A percentile compares a stretch with the other conserved stretches of the same genome.
Evolutionary conservation across 2,329 filamentous ascomycete genomes (phyloP).

Genomic region (Paramyrothecium sp.): DNA sequence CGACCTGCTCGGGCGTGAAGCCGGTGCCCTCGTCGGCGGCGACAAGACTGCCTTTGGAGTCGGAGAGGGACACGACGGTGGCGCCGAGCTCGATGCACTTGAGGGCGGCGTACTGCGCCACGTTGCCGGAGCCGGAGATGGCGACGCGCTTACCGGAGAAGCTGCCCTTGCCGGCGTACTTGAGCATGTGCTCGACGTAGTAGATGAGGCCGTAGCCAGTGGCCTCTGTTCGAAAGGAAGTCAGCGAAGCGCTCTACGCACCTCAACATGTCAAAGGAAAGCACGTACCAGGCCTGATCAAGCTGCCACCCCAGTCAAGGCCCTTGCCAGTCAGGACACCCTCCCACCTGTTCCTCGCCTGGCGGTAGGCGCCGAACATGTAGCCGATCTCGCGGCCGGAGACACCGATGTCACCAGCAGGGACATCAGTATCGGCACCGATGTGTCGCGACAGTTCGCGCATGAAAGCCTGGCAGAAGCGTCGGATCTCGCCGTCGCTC

Average conservation of each 20-base stretch:
- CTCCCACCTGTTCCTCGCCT: slow-evolving; percentile 86
- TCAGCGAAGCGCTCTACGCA: slow-evolving; percentile 4
- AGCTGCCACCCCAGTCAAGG: slow-evolving; percentile 82
- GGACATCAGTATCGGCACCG: slow-evolving; percentile 92
- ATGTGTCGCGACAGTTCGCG: slow-evolving; percentile 94
- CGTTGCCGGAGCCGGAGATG: slow-evolving; percentile 96
- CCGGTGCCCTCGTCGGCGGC: slow-evolving; percentile 62
- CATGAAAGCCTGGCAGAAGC: slow-evolving; percentile 97
- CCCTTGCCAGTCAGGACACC: slow-evolving; percentile 97
- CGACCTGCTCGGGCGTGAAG: slow-evolving; percentile 78
- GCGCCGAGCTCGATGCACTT: slow-evolving; percentile 96
- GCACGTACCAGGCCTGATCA: slow-evolving; percentile 72
- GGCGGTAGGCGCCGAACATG: slow-evolving; percentile 92
- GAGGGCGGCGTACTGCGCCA: slow-evolving; percentile 94
- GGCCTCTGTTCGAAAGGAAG: slow-evolving; percentile 58
- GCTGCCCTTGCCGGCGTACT: slow-evolving; percentile 80
- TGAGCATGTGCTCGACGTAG: slow-evolving; percentile 95
- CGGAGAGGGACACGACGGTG: slow-evolving; percentile 87
- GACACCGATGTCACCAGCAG: slow-evolving; percentile 95
- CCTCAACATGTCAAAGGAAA: not conserved
- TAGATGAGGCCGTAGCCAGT: slow-evolving; percentile 97
- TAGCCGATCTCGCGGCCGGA: slow-evolving; percentile 89
- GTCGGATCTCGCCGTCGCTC: slow-evolving; percentile 93
- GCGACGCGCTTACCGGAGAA: slow-evolving; percentile 92
- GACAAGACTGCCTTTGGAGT: slow-evolving; percentile 83